Conservation (phyloP, 495 filamentous ascomycete species). For the Penicillium lividum region DNA sequence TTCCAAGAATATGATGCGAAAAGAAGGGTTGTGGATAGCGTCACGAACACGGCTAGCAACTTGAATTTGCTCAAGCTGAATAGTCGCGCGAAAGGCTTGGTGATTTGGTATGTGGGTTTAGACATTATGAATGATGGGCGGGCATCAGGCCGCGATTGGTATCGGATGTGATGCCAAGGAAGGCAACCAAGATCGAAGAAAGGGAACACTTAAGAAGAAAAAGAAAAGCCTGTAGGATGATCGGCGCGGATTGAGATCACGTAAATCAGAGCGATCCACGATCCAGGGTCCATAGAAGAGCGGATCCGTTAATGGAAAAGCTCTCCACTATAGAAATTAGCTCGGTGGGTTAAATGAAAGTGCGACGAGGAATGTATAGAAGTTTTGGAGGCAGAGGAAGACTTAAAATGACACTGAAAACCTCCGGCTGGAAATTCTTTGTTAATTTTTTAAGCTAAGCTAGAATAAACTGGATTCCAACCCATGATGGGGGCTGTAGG, state of each 20-base stretch:
- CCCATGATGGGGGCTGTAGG: neutral
- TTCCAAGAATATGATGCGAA: constrained; percentile 11
- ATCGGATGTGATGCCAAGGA: neutral
- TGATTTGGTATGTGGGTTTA: constrained; percentile 3
- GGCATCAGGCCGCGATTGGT: neutral
- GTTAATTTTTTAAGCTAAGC: neutral
- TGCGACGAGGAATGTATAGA: neutral
- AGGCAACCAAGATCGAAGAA: neutral
- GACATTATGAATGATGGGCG: neutral
- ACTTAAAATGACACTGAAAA: neutral
- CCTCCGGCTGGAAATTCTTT: neutral
- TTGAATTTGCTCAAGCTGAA: constrained; percentile 11
- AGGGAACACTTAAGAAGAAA: neutral
- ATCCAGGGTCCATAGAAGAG: neutral
- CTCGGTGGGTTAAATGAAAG: neutral
- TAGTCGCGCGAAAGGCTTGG: neutral
- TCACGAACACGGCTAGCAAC: constrained; percentile 8
- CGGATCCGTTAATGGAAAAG: neutral
- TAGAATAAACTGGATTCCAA: neutral
- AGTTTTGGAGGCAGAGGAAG: neutral
- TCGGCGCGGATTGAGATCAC: neutral
- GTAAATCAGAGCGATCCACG: neutral
- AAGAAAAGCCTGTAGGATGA: neutral
- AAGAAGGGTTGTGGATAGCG: constrained; percentile 8
- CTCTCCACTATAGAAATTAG: neutral